Evolutionary conservation across 2,329 filamentous ascomycete species (phyloP), one percentile per base, ranked within the genome.

Genomic region (Lecanoromycetidae sp.): DNA sequence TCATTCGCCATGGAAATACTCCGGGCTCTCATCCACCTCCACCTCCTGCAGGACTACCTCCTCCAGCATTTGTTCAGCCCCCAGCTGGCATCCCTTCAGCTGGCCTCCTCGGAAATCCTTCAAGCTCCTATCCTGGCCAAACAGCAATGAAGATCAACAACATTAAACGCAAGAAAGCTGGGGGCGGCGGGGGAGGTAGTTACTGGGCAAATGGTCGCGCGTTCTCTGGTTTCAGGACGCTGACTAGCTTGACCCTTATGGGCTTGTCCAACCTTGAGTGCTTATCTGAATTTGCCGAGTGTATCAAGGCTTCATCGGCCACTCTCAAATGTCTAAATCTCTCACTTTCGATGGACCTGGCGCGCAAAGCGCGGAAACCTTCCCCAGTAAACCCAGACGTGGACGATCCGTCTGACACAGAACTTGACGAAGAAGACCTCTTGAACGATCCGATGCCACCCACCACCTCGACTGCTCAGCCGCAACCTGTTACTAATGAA

Each of bases 351-450:
- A 35, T 26, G 19, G 40, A 48, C 4, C 22, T 51, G 13, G 48
- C 49, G 25, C 27, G 40, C 7, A 53, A 48, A 34, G 44, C 51
- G 3, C 46, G 46, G 7, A 53, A 51, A 33, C 38, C 50, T 17
- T 25, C 38, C 4, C 44, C 44, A 12, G 39, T 41, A 4, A 48
- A 49, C 22, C 41, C 41, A 7, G 50, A 49, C 8, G 8, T 47
- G n/a, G 53, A 55, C 8, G 51, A 51, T 23, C 39, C 43, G 3
- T 53, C 53, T 20, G 53, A 55, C 32, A 49, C 46, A 5, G 52
- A 54, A 33, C 39, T 42, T 26, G 49, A 52, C 19, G 53, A 53
- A 32, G 46, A 53, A 20, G 53, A 53, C 27, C 34, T 46, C 23
- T 32, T 49, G 42, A 47, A 33, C 20, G 34, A 32, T 19, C 47